Evolutionary conservation across 1,284 basidiomycete species (phyloP).

Genomic region (Ustilago nuda): DNA sequence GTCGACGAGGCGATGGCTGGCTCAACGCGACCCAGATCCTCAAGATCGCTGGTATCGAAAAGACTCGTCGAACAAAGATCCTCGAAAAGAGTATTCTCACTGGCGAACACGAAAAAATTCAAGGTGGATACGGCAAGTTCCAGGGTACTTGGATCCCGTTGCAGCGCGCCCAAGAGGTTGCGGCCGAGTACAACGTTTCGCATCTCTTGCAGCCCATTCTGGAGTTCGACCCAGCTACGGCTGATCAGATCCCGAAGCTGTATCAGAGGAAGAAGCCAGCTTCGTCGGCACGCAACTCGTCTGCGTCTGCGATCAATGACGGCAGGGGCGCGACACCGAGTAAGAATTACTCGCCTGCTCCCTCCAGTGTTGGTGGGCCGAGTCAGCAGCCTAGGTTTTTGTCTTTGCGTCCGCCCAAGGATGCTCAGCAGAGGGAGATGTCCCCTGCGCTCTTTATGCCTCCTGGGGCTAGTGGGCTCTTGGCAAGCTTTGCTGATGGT

Average conservation of each 20-base stretch:
- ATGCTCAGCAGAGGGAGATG: conserved; percentile 36
- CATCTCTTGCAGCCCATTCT: conserved; percentile 67
- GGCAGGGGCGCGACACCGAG: conserved; percentile 29
- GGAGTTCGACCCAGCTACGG: conserved; percentile 65
- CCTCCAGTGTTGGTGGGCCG: conserved; percentile 39
- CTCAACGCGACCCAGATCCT: conserved; percentile 97
- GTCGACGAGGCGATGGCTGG: conserved; percentile 89
- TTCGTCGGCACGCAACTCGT: conserved; percentile 52
- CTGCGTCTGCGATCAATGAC: conserved; percentile 45
- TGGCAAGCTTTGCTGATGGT: conserved; percentile 29
- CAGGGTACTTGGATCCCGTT: conserved; percentile 88
- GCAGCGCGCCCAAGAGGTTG: conserved; percentile 64
- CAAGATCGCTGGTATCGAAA: conserved; percentile 98
- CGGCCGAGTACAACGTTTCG: conserved; percentile 65
- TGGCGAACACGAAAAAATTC: conserved; percentile 97
- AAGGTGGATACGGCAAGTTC: conserved; percentile 99
- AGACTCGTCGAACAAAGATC: conserved; percentile 95
- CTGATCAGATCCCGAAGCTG: conserved; percentile 57
- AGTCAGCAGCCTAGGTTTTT: conserved; percentile 63
- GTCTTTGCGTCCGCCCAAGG: conserved; percentile 56
- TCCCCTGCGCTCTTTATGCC: conserved; percentile 52
- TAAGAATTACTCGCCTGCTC: conserved; percentile 39
- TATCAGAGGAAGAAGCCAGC: conserved; percentile 52
- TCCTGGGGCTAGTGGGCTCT: conserved; percentile 48
- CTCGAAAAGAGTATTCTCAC: conserved; percentile 96